phyloP scores from a whole-genome alignment of 768 basidiomycete genomes.

The Hericium erinaceus region DNA sequence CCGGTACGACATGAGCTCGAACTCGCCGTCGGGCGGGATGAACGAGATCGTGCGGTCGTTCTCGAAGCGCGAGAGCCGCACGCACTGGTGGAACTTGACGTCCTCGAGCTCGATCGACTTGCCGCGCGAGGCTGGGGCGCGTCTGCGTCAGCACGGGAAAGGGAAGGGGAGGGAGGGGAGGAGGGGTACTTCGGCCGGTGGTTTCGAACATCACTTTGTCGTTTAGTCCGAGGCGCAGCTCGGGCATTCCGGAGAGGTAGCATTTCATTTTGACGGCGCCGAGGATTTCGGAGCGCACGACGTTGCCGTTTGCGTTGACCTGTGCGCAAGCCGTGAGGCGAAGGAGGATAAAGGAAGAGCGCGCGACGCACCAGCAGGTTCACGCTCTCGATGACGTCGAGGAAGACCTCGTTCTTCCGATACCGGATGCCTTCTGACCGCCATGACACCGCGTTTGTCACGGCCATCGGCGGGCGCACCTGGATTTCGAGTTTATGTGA shows the following conservation, averaged over 20 bases:
- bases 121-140: conserved; percentile 60
- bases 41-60: conserved; percentile 99
- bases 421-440: conserved; percentile 95
- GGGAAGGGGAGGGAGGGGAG: neutral
- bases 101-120: conserved; percentile 99
- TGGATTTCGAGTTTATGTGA: conserved; percentile 88
- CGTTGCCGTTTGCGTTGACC: conserved; percentile 96
- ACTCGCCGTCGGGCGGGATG: conserved; percentile 98
- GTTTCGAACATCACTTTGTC: conserved; percentile 99
- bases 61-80: conserved; percentile 92
- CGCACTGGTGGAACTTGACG: conserved; percentile 99
- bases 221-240: conserved; percentile 88
- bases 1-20: conserved; percentile 98
- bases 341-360: no score
- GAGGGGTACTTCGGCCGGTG: conserved; percentile 85
- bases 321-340: conserved; percentile 20
- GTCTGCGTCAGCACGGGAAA: neutral
- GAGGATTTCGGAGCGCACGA: conserved; percentile 93
- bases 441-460: conserved; percentile 99
- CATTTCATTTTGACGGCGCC: conserved; percentile 99
- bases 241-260: conserved; percentile 99
- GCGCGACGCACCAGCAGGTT: conserved; percentile 69
- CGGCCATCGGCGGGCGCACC: conserved; percentile 88
- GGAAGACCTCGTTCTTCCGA: conserved; percentile 97
- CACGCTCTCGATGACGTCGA: conserved; percentile 97